These are phyloP conservation scores for Tausonia pullulans DNA, from an alignment of 1,284 basidiomycete species.

Conservation along the genomic window DNA sequence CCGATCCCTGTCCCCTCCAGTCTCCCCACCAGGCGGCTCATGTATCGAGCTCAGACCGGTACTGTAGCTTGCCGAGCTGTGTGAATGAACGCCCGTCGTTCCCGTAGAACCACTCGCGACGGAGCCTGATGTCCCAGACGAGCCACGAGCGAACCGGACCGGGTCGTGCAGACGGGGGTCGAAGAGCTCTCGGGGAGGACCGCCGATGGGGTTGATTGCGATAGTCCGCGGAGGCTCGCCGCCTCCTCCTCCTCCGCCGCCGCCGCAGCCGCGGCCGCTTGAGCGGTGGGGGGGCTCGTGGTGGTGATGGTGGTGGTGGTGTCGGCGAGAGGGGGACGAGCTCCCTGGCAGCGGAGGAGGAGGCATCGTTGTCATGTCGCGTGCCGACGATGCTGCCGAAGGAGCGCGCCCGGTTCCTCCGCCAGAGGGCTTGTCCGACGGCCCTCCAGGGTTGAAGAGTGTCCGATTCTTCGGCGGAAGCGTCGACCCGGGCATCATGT, in stretches of 20 bases:
- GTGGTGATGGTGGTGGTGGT: not conserved
- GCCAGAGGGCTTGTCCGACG: not conserved
- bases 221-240: not conserved
- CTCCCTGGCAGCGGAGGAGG: not conserved
- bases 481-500: not conserved
- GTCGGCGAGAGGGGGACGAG: too few species aligned
- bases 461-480: not conserved
- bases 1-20: conserved; percentile 32
- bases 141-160: conserved; percentile 29
- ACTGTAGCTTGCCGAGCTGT: not conserved
- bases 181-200: conserved; percentile 33
- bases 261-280: not conserved
- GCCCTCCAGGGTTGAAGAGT: conserved; percentile 6
- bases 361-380: not conserved
- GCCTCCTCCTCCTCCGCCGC: not conserved
- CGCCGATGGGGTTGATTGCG: not conserved
- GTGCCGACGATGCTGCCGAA: conserved; percentile 1
- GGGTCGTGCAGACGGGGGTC: conserved; percentile 43
- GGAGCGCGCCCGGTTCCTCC: not conserved
- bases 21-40: conserved; percentile 22
- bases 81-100: not conserved
- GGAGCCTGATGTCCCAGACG: conserved; percentile 1
- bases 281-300: conserved; percentile 5
- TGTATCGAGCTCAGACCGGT: conserved; percentile 15
- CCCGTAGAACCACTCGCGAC: conserved; percentile 13